Conservation (phyloP, 257 asterid genomes). For the Buddleja alternifolia region DNA sequence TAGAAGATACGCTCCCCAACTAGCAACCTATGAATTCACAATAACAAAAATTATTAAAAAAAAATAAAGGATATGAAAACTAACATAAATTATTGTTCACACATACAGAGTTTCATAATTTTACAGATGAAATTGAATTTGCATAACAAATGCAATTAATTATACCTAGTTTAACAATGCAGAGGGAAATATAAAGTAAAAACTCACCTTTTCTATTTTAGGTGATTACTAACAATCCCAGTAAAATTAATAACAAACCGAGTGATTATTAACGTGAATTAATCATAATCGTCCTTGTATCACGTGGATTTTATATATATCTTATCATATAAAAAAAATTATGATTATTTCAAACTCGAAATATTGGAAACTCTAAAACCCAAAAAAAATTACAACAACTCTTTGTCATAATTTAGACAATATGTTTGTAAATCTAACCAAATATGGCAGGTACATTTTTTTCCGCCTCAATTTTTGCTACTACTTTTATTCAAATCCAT, state of each 20-base stretch:
- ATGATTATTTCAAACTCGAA: no score
- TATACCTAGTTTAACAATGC: no score
- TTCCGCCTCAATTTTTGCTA: not conserved
- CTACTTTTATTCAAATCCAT: not conserved
- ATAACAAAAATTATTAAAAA: not conserved
- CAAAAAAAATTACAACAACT: not conserved
- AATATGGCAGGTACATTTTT: not conserved
- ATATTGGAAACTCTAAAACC: no score
- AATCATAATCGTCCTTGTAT: no score
- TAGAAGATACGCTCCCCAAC: conserved; percentile 91
- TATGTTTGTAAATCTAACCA: conserved; percentile 16
- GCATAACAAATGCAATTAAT: no score
- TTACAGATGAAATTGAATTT: no score
- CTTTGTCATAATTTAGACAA: conserved; percentile 22
- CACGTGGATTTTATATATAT: no score
- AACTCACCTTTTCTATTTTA: not conserved
- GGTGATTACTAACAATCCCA: not conserved
- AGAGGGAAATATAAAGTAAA: not conserved
- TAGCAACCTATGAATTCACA: conserved; percentile 61
- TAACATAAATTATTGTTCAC: no score
- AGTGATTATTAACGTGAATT: no score
- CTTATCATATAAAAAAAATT: no score
- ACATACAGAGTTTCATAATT: no score
- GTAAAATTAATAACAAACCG: not conserved
- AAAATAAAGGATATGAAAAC: not conserved